Conservation (phyloP, 768 basidiomycete genomes). For the Amylocystis lapponica region DNA sequence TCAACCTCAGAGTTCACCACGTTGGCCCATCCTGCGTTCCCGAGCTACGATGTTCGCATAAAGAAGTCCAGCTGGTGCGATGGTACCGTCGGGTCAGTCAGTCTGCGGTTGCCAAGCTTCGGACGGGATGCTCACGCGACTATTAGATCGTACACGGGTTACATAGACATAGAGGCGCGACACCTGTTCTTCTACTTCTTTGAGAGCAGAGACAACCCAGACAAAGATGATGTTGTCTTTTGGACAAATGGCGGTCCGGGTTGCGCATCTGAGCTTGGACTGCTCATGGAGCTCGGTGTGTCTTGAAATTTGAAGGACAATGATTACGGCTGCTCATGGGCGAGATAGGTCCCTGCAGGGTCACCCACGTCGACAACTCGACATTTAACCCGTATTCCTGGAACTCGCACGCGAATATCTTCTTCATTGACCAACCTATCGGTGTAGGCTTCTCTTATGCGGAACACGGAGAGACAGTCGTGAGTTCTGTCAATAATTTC, state of each 20-base stretch:
- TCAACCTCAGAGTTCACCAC: slow-evolving; percentile 30
- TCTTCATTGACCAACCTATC: slow-evolving; percentile 40
- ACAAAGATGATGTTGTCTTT: slow-evolving; percentile 25
- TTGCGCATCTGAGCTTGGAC: slow-evolving; percentile 23
- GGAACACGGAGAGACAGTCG: slow-evolving; percentile 55
- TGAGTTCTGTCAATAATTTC: slow-evolving; percentile 26
- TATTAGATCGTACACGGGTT: slow-evolving; percentile 60
- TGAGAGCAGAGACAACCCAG: slow-evolving; percentile 33
- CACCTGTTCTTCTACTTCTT: slow-evolving; percentile 44
- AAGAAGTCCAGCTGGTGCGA: slow-evolving; percentile 40
- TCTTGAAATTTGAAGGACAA: slow-evolving; percentile 22
- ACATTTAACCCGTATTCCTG: slow-evolving; percentile 55
- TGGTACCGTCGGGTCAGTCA: slow-evolving; percentile 28
- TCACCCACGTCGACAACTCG: slow-evolving; percentile 44
- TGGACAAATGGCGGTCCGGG: slow-evolving; percentile 34
- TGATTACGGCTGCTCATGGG: slow-evolving; percentile 67
- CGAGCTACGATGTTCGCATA: slow-evolving; percentile 36
- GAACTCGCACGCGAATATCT: slow-evolving; percentile 60
- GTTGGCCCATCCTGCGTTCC: slow-evolving; percentile 39
- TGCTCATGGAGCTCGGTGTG: slow-evolving; percentile 46
- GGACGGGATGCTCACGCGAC: no score
- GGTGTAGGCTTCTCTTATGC: slow-evolving; percentile 37
- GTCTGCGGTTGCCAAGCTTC: no score
- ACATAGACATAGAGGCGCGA: slow-evolving; percentile 62
- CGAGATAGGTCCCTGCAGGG: slow-evolving; percentile 62